Conservation (phyloP, 2,329 filamentous ascomycete species). For the Hymenotorrendiella dingleyae region DNA sequence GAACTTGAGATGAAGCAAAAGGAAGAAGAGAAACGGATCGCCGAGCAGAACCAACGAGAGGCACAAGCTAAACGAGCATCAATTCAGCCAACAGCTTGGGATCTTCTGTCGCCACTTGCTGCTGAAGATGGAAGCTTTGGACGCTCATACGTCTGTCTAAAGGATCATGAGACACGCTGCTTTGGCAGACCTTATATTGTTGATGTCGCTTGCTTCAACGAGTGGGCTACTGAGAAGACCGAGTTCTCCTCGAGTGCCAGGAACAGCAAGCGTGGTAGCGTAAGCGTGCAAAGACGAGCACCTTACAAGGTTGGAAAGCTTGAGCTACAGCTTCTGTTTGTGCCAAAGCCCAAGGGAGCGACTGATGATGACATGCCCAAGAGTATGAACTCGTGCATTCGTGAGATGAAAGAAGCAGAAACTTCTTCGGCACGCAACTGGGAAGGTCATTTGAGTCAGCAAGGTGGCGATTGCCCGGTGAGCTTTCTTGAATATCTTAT, state of each 20-base stretch:
- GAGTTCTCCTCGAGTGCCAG: slow-evolving; percentile 79
- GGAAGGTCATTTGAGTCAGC: slow-evolving; percentile 89
- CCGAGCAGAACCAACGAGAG: slow-evolving; percentile 55
- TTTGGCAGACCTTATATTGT: slow-evolving; percentile 84
- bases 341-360: slow-evolving; percentile 81
- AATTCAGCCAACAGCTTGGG: slow-evolving; percentile 69
- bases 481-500: slow-evolving; percentile 36
- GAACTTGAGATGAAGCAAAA: slow-evolving; percentile 81
- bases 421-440: slow-evolving; percentile 70
- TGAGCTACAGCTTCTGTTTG: slow-evolving; percentile 88
- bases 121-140: slow-evolving; percentile 91
- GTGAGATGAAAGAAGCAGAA: slow-evolving; percentile 88
- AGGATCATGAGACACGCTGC: slow-evolving; percentile 82
- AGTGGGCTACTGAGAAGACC: slow-evolving; percentile 90
- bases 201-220: slow-evolving; percentile 94
- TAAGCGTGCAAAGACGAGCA: slow-evolving; percentile 68
- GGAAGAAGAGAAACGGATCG: slow-evolving; percentile 72
- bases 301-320: slow-evolving; percentile 97
- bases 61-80: slow-evolving; percentile 57
- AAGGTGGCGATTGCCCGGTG: slow-evolving; percentile 96
- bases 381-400: slow-evolving; percentile 95
- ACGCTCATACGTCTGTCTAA: slow-evolving; percentile 86
- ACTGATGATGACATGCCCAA: slow-evolving; percentile 97
- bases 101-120: slow-evolving; percentile 78
- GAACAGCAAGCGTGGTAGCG: slow-evolving; percentile 79